Evolutionary conservation across 1,284 basidiomycete genomes (phyloP), one percentile per base, ranked within the genome.

Genomic region (Fomitopsis schrenkii): DNA sequence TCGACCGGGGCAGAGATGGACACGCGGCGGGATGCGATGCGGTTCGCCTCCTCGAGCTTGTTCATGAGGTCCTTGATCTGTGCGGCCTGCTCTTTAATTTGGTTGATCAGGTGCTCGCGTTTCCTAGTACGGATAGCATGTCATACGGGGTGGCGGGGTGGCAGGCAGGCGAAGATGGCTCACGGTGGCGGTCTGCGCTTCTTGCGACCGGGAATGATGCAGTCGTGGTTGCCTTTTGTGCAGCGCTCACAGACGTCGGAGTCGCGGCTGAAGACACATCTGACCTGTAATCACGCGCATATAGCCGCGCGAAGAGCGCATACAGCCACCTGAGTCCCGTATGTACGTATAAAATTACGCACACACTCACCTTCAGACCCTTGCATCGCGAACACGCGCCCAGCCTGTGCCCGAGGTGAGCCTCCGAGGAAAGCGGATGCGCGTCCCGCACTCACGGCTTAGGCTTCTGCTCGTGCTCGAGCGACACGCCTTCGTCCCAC

Each of bases 121-220:
- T 93, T 91, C 48, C 88, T 75, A 59, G 42, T 57, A 56, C 17
- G 28, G 35, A 40, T 35, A 40, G 14, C 6, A 40, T 15, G 38
- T 40, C 38, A 40, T 15, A 12, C 35, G 52, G 8, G 26, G 35
- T 19, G 50, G 19, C n/a, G 53, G 42, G 15, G 10, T 33, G 60
- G n/a, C 54, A 6, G 19, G 1, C 9, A 36, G 56, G 28, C 45
- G 48, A 40, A 53, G 48, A 45, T 26, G 46, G 12, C 87, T 71
- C 74, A 91, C 90, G 88, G 90, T 58, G 88, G 88, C n/a, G 87
- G 81, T 57, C 86, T 78, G 61, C 88, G 85, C 66, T 88, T 87
- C 73, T 90, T 91, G 62, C 85, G 79, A n/a, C 88, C 88, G 35
- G 89, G 90, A 55, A 90, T 89, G 48, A 85, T 75, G 66, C 90